Conservation (phyloP, 75 land plant genomes). For the Picea glauca region DNA sequence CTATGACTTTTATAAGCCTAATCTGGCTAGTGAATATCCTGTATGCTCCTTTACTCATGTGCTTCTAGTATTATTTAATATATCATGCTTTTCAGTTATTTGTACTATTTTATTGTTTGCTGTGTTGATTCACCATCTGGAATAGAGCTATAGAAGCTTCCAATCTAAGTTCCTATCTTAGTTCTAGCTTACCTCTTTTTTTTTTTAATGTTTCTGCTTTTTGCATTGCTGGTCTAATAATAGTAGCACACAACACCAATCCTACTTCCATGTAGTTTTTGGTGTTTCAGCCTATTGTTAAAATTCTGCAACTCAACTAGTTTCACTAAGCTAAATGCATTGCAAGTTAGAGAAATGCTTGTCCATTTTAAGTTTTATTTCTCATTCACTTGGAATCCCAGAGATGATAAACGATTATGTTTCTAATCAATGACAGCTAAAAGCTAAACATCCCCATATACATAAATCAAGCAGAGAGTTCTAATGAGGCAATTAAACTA, state of each 20-base stretch:
- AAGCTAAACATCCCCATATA: not conserved
- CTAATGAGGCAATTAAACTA: not conserved
- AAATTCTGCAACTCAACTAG: not conserved
- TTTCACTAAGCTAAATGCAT: not conserved
- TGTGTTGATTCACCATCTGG: too few relatives aligned
- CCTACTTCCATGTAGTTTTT: not conserved
- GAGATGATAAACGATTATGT: not conserved
- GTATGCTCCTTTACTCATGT: constrained; percentile 31
- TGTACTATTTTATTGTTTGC: not conserved
- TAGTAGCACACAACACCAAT: not conserved
- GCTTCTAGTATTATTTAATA: not conserved
- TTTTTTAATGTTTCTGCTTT: too few relatives aligned
- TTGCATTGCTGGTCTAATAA: too few relatives aligned
- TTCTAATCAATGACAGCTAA: not conserved
- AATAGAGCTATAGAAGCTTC: not conserved
- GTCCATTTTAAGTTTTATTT: not conserved
- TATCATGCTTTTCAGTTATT: not conserved
- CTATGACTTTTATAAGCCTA: constrained; percentile 97
- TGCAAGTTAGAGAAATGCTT: not conserved
- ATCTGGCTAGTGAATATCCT: constrained; percentile 98
- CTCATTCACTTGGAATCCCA: not conserved
- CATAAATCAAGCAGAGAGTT: not conserved
- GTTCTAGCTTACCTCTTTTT: too few relatives aligned
- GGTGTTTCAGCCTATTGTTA: not conserved
- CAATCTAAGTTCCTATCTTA: not conserved